phyloP scores from a whole-genome alignment of 2,329 filamentous ascomycete species.

The Xylariales sp. region DNA sequence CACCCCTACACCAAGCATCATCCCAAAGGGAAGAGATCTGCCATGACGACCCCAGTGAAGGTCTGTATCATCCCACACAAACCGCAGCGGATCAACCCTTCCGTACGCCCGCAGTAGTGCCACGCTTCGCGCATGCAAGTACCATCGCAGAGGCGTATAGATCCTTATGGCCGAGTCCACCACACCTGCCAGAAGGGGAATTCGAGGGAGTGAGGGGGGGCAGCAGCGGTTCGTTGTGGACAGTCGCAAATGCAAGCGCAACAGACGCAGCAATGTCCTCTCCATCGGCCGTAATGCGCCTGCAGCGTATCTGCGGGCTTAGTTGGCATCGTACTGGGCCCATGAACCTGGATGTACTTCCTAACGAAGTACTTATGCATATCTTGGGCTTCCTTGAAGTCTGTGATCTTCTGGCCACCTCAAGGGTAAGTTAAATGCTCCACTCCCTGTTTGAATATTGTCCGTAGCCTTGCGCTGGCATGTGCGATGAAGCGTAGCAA shows the following conservation, averaged over 20 bases:
- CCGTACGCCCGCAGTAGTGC: constrained; percentile 5
- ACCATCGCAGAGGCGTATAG: constrained; percentile 9
- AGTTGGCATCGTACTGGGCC: no score
- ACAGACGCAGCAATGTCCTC: no score
- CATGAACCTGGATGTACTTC: constrained; percentile 38
- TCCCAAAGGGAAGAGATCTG: no score
- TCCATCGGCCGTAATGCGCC: no score
- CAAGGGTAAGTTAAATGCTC: constrained; percentile 46
- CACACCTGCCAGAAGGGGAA: no score
- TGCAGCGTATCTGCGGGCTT: no score
- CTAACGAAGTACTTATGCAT: constrained; percentile 53
- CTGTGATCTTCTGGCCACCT: constrained; percentile 49
- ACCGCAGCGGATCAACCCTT: constrained; percentile 12
- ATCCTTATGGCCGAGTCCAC: no score
- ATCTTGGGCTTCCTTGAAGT: constrained; percentile 55
- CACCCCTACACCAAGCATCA: no score
- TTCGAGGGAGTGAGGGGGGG: no score
- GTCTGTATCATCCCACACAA: no score
- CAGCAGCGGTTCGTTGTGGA: no score
- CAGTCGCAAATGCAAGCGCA: no score
- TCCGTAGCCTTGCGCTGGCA: constrained; percentile 4
- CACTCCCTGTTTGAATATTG: constrained; percentile 1
- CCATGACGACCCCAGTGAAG: background rate
- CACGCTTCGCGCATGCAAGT: background rate
- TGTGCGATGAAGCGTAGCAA: background rate